These are phyloP conservation scores for Oxalis stricta DNA, from an alignment of 441 rosid species.

Conservation along the genomic window DNA sequence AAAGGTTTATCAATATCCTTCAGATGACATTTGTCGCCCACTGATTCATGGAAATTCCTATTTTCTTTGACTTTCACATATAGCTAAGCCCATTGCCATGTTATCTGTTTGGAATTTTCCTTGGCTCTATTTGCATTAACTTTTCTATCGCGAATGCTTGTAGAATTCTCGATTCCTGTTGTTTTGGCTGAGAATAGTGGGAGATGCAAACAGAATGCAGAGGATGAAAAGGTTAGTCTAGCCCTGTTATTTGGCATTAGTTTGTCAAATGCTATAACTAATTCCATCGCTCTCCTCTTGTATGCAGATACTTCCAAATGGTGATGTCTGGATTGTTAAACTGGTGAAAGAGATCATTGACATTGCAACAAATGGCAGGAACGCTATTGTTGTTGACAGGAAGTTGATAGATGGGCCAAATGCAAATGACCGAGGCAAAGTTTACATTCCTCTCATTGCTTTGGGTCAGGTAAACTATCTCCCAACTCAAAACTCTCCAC, in stretches of 20 bases:
- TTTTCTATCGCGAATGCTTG: no score
- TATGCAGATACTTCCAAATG: slow-evolving; percentile 60
- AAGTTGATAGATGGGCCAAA: slow-evolving; percentile 77
- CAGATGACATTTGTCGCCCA: no score
- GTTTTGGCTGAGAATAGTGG: slow-evolving; percentile 89
- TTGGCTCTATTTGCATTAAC: no score
- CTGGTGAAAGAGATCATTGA: slow-evolving; percentile 56
- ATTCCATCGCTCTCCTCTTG: neutral
- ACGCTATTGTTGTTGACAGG: slow-evolving; percentile 50
- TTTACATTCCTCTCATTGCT: slow-evolving; percentile 41
- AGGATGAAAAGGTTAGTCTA: slow-evolving; percentile 61
- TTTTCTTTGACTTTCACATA: no score
- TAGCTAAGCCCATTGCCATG: no score
- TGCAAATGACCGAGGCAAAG: slow-evolving; percentile 50
- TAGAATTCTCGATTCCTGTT: slow-evolving; percentile 50
- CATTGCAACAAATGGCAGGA: slow-evolving; percentile 50
- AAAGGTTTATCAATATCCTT: no score
- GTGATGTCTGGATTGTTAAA: slow-evolving; percentile 69
- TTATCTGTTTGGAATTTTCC: no score
- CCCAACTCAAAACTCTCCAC: neutral
- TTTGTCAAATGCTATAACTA: slow-evolving; percentile 1
- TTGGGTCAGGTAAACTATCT: slow-evolving; percentile 40
- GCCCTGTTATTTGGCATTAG: neutral
- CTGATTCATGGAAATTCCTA: no score
- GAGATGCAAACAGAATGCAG: slow-evolving; percentile 84